Evolutionary conservation across 257 asterid species (phyloP), one percentile per base, ranked within the genome.

Genomic region (Scutellaria barbata): DNA sequence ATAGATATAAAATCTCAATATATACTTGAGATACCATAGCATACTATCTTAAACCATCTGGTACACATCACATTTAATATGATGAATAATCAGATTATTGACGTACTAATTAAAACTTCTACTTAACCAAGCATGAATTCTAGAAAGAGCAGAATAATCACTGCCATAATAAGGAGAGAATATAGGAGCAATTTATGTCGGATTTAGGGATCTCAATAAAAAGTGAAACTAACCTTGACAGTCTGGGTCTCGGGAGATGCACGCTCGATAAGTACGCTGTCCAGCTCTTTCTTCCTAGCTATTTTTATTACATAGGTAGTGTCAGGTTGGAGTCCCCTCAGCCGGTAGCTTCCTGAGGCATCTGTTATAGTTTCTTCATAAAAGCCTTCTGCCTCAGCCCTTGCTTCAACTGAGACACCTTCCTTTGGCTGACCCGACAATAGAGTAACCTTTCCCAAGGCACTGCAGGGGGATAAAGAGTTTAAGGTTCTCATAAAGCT

Each of bases 381-480:
- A 83, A 85, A 89, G 74, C 96, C 96, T 86, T 84, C 76, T 11
- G 94, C 82, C 82, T 90, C 95, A 3, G 98, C 89, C 71, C 96
- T 88, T 42, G 98, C 98, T 85, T 90, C 98, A 60, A 93, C 83
- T 17, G 94, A 75, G 68, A 93, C 86, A 69, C 95, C 96, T 80
- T 87, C 96, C 84, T 83, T 86, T 68, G 97, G 95, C 76, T 85
- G 96, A 81, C 96, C 98, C 55, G 98, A 93, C 85, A 93, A 82
- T 76, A 93, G 86, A 57, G 86, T 81, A 71, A 93, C 87, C 73
- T 80, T 79, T 62, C 97, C 98, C 87, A 90, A 77, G 62, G 95
- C 98, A 85, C 97, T 93, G 92, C 73, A 68, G 77, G 72, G 54
- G 66, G 53, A 69, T 56, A 74, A 68, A 68, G 68, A 68, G 62